These are phyloP conservation scores for Xylogone sp. DNA, from an alignment of 2,329 filamentous ascomycete species.

Conservation along the genomic window DNA sequence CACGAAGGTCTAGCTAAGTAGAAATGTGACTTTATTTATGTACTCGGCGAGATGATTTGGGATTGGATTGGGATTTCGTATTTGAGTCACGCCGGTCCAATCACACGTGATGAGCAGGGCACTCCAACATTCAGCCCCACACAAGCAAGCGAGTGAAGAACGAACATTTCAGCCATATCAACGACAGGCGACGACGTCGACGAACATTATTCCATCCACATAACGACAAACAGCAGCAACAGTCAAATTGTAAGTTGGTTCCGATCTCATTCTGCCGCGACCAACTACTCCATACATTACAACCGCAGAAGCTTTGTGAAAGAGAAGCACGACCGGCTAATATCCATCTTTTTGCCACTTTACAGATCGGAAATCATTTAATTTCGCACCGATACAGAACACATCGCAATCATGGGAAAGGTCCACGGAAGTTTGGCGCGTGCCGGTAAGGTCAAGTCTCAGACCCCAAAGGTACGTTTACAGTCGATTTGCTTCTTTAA, in stretches of 20 bases:
- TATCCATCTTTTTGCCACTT: constrained; percentile 10
- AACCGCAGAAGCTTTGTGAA: not conserved
- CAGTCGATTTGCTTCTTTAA: constrained; percentile 8
- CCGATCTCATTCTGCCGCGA: not conserved
- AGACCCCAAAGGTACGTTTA: constrained; percentile 78
- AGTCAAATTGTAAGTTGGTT: not conserved
- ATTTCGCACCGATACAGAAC: constrained; percentile 24
- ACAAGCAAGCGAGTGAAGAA: not conserved
- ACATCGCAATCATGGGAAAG: constrained; percentile 72
- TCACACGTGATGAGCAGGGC: not conserved
- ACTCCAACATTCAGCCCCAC: not conserved
- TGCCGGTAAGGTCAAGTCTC: constrained; percentile 98
- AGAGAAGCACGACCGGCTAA: too few relatives aligned
- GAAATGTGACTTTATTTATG: too few relatives aligned
- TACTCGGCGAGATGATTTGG: too few relatives aligned
- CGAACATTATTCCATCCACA: not conserved
- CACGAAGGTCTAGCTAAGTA: too few relatives aligned
- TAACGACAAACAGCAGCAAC: not conserved
- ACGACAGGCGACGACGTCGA: too few relatives aligned
- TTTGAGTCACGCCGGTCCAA: not conserved
- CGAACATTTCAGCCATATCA: not conserved
- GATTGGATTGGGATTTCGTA: too few relatives aligned
- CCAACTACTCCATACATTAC: not conserved
- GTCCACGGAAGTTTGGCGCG: constrained; percentile 91
- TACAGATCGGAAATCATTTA: constrained; percentile 21